Evolutionary conservation across 1,284 basidiomycete genomes (phyloP).

Genomic region (Polyporus tsugae): DNA sequence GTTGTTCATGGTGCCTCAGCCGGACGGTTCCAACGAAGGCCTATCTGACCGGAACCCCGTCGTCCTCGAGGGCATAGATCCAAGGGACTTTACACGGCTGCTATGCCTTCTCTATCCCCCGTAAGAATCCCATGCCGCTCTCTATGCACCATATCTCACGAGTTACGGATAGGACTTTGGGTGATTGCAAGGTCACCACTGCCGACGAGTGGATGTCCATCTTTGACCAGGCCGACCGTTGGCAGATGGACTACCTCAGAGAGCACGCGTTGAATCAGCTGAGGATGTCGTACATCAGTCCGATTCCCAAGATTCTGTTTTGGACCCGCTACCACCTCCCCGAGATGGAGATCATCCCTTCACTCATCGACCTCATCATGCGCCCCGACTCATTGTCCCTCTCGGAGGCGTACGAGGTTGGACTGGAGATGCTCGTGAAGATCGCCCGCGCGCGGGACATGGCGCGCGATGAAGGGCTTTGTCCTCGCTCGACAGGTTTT

Average conservation of each 20-base stretch:
- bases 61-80: slow-evolving; percentile 24
- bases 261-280: slow-evolving; percentile 22
- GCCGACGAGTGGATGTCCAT: slow-evolving; percentile 34
- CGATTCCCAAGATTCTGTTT: slow-evolving; percentile 27
- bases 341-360: slow-evolving; percentile 22
- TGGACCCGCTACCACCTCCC: slow-evolving; percentile 30
- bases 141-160: background rate
- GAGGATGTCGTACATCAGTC: slow-evolving; percentile 23
- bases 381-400: slow-evolving; percentile 25
- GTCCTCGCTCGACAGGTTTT: slow-evolving; percentile 12
- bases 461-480: slow-evolving; percentile 19
- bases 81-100: slow-evolving; percentile 27
- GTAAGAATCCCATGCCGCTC: slow-evolving; percentile 13
- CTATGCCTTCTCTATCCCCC: slow-evolving; percentile 32
- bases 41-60: slow-evolving; percentile 29
- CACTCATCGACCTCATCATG: slow-evolving; percentile 26
- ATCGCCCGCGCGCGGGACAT: slow-evolving; percentile 25
- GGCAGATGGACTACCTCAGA: slow-evolving; percentile 32
- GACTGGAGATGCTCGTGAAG: slow-evolving; percentile 23
- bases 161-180: slow-evolving; percentile 16
- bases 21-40: slow-evolving; percentile 26
- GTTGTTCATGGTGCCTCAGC: slow-evolving; percentile 29
- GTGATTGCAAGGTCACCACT: slow-evolving; percentile 23
- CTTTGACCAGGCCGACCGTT: slow-evolving; percentile 31
- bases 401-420: slow-evolving; percentile 23